Percentiles rank a stretch among this genome's conserved stretches.
phyloP scores from a whole-genome alignment of 2,329 filamentous ascomycete species.

The Colletotrichum paranaense region DNA sequence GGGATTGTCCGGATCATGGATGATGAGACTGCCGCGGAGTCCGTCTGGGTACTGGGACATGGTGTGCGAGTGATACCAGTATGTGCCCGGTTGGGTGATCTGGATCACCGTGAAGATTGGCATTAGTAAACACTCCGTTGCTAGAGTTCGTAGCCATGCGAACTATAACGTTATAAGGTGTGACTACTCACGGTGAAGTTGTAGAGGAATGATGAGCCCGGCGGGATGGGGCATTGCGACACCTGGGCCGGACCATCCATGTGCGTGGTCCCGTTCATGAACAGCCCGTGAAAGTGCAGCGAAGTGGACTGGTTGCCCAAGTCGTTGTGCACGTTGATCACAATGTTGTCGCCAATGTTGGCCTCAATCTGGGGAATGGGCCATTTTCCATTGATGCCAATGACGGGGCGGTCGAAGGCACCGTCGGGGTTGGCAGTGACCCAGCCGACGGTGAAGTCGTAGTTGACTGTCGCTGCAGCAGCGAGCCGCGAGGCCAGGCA shows the following conservation, averaged over 20 bases:
- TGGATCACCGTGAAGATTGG: constrained; percentile 35
- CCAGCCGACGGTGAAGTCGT: constrained; percentile 79
- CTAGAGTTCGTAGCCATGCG: no score
- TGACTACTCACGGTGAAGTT: constrained; percentile 68
- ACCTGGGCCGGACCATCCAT: constrained; percentile 79
- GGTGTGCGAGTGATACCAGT: constrained; percentile 83
- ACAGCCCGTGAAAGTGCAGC: constrained; percentile 78
- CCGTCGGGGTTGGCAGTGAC: constrained; percentile 79
- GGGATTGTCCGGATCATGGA: constrained; percentile 65
- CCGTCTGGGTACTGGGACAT: constrained; percentile 78
- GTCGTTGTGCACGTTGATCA: constrained; percentile 69
- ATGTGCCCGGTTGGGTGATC: constrained; percentile 76
- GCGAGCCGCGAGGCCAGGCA: no score
- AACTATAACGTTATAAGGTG: no score
- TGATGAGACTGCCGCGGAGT: constrained; percentile 70
- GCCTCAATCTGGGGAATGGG: constrained; percentile 76
- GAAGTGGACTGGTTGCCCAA: constrained; percentile 73
- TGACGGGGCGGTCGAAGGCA: constrained; percentile 70
- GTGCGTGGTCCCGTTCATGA: constrained; percentile 72
- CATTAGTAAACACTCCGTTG: no score
- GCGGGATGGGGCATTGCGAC: constrained; percentile 74
- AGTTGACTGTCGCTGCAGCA: constrained; percentile 38
- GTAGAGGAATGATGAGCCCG: constrained; percentile 74
- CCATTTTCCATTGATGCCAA: constrained; percentile 83
- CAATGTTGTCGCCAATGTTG: constrained; percentile 69